Evolutionary conservation across 2,329 filamentous ascomycete species (phyloP), one percentile per base, ranked within the genome.

Genomic region (Aureobasidium pullulans): DNA sequence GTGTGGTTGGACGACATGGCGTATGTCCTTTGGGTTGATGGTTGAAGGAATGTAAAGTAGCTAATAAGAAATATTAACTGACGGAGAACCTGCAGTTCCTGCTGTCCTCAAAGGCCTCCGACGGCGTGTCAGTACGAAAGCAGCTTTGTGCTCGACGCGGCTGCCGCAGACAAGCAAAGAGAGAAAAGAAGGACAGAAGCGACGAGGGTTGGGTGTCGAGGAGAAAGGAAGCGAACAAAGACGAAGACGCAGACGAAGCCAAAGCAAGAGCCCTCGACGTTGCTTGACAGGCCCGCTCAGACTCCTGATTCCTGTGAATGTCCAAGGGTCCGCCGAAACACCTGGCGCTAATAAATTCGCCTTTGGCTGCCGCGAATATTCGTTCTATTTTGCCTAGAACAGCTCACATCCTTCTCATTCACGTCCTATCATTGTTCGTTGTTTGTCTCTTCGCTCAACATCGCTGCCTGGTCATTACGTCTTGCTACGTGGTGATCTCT

Each of bases 51-150:
- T 47, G 50, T 62, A 40, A 40, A 23, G 39, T 47, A 29, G 60
- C 52, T 44, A 60, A 42, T 47, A 59, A 39, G 57, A 65, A 61
- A 48, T 40, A 60, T 47, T 52, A 61, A 44, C 61, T 68, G 72
- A 69, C 73, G 71, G 75, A 72, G 69, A 75, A 89, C 85, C 86
- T 89, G 87, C 87, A 90, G 87, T 82, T 82, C 86, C 85, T 82
- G 86, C 87, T 89, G 87, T 86, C 85, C 84, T 87, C 84, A 87
- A 87, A 87, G 84, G 84, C 86, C 83, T 79, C 76, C 69, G 68
- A 68, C 47, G n/a, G 47, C 19, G 29, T 10, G 52, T 44, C 31
- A 19, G 6, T 15, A 13, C 13, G 11, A 42, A n/a, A n/a, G 50
- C 37, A 54, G 39, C 50, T 34, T 54, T 54, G 50, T 54, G 29